Conservation (phyloP, 495 filamentous ascomycete species). For the Astrothelium subdiscretum region DNA sequence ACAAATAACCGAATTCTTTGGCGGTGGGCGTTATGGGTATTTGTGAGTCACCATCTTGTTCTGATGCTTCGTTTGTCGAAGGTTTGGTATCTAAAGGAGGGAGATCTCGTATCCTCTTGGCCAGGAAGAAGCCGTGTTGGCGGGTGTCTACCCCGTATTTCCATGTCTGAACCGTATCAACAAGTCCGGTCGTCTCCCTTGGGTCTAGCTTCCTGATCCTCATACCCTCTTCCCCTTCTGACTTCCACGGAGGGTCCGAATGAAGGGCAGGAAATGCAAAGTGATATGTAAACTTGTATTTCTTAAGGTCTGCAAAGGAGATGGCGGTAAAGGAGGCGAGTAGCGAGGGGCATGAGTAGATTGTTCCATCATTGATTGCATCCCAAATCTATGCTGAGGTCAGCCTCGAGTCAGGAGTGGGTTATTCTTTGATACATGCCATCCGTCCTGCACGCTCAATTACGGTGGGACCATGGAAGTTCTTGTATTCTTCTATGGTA, state of each 20-base stretch:
- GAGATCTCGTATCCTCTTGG: slow-evolving; percentile 47
- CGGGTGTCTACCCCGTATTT: slow-evolving; percentile 61
- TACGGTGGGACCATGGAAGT: slow-evolving; percentile 57
- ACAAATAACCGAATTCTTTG: slow-evolving; percentile 46
- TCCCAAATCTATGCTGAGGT: slow-evolving; percentile 67
- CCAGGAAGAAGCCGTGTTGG: slow-evolving; percentile 90
- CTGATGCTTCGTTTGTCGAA: slow-evolving; percentile 9
- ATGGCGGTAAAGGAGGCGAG: slow-evolving; percentile 77
- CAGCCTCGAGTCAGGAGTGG: slow-evolving; percentile 2
- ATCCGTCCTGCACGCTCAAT: slow-evolving; percentile 63
- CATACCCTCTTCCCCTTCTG: slow-evolving; percentile 13
- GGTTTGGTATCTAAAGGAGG: neutral
- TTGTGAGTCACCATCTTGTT: slow-evolving; percentile 17
- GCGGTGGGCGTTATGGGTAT: slow-evolving; percentile 23
- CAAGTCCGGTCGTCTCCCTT: slow-evolving; percentile 59
- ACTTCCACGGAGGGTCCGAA: slow-evolving; percentile 72
- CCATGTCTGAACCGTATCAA: slow-evolving; percentile 77
- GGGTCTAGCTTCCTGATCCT: slow-evolving; percentile 41
- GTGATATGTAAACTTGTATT: slow-evolving; percentile 88
- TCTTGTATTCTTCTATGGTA: slow-evolving; percentile 85
- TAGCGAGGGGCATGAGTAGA: slow-evolving; percentile 85
- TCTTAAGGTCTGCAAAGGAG: slow-evolving; percentile 94
- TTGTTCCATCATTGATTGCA: slow-evolving; percentile 88
- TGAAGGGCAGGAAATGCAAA: slow-evolving; percentile 90
- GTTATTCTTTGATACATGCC: slow-evolving; percentile 36